Evolutionary conservation across 805 yeast genomes (phyloP).

Genomic region (Zygosaccharomyces rouxii): DNA sequence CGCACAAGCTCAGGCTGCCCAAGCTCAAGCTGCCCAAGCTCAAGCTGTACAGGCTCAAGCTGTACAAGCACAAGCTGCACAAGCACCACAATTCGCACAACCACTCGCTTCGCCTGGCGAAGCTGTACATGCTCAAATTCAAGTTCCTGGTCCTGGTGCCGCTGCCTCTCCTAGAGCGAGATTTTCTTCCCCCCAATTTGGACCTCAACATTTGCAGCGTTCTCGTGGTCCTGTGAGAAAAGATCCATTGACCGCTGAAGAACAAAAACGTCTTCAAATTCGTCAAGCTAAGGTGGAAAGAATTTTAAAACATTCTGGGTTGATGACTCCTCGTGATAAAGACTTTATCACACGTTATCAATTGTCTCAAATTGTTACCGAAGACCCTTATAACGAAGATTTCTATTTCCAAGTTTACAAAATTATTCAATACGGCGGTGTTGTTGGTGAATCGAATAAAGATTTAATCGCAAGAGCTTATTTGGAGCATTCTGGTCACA

Average conservation of each 20-base stretch:
- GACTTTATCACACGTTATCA: slow-evolving; percentile 93
- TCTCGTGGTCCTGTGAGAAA: slow-evolving; percentile 28
- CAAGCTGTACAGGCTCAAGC: background rate
- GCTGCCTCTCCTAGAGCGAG: slow-evolving; percentile 6
- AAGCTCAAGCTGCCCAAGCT: background rate
- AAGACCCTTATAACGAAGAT: slow-evolving; percentile 95
- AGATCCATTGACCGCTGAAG: slow-evolving; percentile 60
- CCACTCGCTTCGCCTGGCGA: slow-evolving; percentile 1
- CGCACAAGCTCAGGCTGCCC: slow-evolving; percentile 2
- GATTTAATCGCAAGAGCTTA: slow-evolving; percentile 91
- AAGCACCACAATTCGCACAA: background rate
- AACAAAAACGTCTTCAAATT: slow-evolving; percentile 57
- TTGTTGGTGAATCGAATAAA: slow-evolving; percentile 44
- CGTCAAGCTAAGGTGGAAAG: slow-evolving; percentile 73
- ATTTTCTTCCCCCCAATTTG: slow-evolving; percentile 6
- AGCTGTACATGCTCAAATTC: slow-evolving; percentile 2
- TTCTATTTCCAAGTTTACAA: slow-evolving; percentile 92
- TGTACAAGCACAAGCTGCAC: background rate
- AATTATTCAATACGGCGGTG: slow-evolving; percentile 53
- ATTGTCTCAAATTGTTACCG: slow-evolving; percentile 91
- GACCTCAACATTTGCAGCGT: slow-evolving; percentile 12
- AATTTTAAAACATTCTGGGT: slow-evolving; percentile 78
- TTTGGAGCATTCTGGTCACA: slow-evolving; percentile 84
- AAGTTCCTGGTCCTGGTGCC: slow-evolving; percentile 3
- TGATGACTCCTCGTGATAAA: slow-evolving; percentile 96